Percentiles rank a stretch among this genome's conserved stretches.
These are phyloP conservation scores for Echium plantagineum DNA, from an alignment of 257 asterid genomes.

Conservation along the genomic window DNA sequence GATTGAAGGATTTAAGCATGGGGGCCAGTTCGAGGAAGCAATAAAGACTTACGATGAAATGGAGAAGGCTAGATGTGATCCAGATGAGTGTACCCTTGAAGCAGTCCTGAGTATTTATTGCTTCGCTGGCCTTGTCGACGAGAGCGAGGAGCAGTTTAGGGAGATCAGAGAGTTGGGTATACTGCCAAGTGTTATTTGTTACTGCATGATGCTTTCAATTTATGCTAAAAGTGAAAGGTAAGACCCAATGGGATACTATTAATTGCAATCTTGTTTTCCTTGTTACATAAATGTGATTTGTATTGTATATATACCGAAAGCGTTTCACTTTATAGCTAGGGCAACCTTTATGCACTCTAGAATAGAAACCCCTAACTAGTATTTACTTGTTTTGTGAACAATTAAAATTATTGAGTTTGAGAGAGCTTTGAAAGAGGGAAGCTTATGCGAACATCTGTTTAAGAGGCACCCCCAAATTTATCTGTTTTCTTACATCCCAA, in stretches of 20 bases:
- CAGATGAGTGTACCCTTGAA: constrained; percentile 91
- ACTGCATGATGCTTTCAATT: constrained; percentile 86
- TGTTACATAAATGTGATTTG: neutral
- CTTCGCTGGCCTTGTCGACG: constrained; percentile 86
- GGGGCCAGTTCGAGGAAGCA: constrained; percentile 88
- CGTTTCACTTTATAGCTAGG: neutral
- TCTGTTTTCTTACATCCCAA: constrained; percentile 12
- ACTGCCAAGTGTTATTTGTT: constrained; percentile 89
- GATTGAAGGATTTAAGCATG: constrained; percentile 85
- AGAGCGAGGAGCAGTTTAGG: constrained; percentile 77
- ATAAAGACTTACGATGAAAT: constrained; percentile 85
- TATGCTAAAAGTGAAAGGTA: constrained; percentile 73
- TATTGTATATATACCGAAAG: neutral
- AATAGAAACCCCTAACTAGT: neutral
- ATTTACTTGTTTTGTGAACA: neutral
- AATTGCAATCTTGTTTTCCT: constrained; percentile 5
- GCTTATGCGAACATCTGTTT: neutral
- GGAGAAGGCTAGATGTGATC: constrained; percentile 85
- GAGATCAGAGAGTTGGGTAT: constrained; percentile 77
- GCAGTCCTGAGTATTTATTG: constrained; percentile 90
- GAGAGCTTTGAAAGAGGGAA: neutral
- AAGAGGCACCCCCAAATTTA: neutral
- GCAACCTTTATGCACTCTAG: too few relatives aligned
- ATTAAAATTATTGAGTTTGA: too few relatives aligned
- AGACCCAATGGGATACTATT: constrained; percentile 15